Conservation (phyloP, 306 rosid species). For the Glycine latifolia region DNA sequence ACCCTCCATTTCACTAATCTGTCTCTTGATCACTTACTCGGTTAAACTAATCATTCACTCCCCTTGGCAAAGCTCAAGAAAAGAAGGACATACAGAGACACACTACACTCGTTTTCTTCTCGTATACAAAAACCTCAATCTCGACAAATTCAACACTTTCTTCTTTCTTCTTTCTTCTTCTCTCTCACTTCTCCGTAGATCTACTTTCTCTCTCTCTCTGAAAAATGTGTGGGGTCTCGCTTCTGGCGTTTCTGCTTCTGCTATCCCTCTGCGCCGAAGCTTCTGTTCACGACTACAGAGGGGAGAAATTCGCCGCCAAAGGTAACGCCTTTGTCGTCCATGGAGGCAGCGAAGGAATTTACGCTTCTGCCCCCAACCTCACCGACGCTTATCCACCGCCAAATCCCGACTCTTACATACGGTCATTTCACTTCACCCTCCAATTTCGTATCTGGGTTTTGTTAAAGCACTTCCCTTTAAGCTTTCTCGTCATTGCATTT, state of each 20-base stretch:
- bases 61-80: neutral
- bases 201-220: constrained; percentile 45
- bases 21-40: neutral
- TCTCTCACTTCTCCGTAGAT: constrained; percentile 44
- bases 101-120: neutral
- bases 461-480: constrained; percentile 4
- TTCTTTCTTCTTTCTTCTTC: no score
- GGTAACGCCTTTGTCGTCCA: constrained; percentile 94
- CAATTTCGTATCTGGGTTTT: constrained; percentile 23
- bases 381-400: constrained; percentile 41
- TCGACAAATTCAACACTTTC: neutral
- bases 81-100: neutral
- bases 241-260: constrained; percentile 49
- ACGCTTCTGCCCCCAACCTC: constrained; percentile 61
- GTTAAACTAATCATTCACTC: neutral
- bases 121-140: constrained; percentile 4
- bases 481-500: constrained; percentile 19
- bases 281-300: constrained; percentile 79
- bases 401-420: constrained; percentile 73
- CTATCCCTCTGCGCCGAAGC: constrained; percentile 60
- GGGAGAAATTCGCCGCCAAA: constrained; percentile 64
- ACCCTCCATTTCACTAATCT: constrained; percentile 30
- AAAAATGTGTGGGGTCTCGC: constrained; percentile 25
- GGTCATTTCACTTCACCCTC: constrained; percentile 54
- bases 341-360: constrained; percentile 98